phyloP scores from a whole-genome alignment of 106 monocot genomes.

The Acorus calamus region DNA sequence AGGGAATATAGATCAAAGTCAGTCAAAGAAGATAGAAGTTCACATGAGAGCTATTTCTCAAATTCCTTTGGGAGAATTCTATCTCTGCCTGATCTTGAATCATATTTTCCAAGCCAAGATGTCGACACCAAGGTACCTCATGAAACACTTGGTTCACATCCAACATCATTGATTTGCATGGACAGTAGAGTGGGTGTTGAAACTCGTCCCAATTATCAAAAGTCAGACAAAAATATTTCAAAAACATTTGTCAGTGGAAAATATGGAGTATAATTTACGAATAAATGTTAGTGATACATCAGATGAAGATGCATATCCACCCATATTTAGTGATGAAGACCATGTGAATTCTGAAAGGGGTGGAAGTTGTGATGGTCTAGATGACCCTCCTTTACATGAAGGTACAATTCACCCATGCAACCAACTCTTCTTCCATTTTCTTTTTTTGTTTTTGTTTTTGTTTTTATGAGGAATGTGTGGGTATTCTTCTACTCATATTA shows the following conservation, averaged over 20 bases:
- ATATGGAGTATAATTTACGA: background rate
- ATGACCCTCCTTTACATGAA: slow-evolving; percentile 8
- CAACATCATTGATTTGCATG: too few species aligned
- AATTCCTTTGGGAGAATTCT: slow-evolving; percentile 38
- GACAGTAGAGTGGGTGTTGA: too few species aligned
- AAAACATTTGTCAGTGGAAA: background rate
- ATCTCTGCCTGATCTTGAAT: slow-evolving; percentile 41
- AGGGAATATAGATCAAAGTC: slow-evolving; percentile 17
- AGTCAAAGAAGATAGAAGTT: slow-evolving; percentile 12
- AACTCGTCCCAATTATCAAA: background rate
- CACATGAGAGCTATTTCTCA: slow-evolving; percentile 4
- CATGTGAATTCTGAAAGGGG: background rate
- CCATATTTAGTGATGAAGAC: background rate
- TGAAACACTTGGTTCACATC: background rate
- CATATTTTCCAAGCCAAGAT: slow-evolving; percentile 14
- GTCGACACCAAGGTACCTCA: slow-evolving; percentile 2
- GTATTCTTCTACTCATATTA: too few species aligned
- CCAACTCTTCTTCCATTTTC: too few species aligned
- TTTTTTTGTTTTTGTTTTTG: too few species aligned
- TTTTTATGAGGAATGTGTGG: too few species aligned
- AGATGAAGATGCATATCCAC: background rate
- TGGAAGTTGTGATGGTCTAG: background rate
- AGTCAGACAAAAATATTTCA: background rate
- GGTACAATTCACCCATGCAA: too few species aligned
- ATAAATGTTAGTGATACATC: background rate